A percentile compares a stretch with the other conserved stretches of the same genome.
phyloP scores from a whole-genome alignment of 768 basidiomycete genomes.

The Filobasidium floriforme region DNA sequence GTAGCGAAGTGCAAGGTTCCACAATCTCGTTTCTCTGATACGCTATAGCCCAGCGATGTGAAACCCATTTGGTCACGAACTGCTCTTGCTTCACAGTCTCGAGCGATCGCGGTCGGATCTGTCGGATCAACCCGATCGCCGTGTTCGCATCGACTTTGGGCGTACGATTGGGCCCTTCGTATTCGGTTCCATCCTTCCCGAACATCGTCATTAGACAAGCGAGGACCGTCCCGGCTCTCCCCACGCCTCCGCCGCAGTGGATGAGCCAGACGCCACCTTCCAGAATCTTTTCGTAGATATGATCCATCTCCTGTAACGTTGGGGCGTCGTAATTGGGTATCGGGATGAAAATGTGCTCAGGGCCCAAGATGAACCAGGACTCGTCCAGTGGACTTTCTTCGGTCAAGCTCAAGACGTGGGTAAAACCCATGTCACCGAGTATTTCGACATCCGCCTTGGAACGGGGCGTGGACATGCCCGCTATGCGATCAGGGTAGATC shows the following conservation, averaged over 20 bases:
- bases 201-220: slow-evolving; percentile 58
- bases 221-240: slow-evolving; percentile 57
- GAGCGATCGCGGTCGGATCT: slow-evolving; percentile 55
- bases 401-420: slow-evolving; percentile 56
- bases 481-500: slow-evolving; percentile 56
- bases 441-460: slow-evolving; percentile 51
- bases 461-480: slow-evolving; percentile 58
- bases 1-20: slow-evolving; percentile 41
- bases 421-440: slow-evolving; percentile 52
- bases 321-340: slow-evolving; percentile 54
- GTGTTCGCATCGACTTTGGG: slow-evolving; percentile 52
- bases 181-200: slow-evolving; percentile 52
- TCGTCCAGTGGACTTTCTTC: slow-evolving; percentile 53
- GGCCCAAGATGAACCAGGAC: slow-evolving; percentile 50
- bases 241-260: slow-evolving; percentile 61
- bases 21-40: neutral
- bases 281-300: slow-evolving; percentile 46
- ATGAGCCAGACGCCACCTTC: slow-evolving; percentile 52
- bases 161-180: too few relatives aligned
- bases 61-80: slow-evolving; percentile 56
- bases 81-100: slow-evolving; percentile 56
- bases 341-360: slow-evolving; percentile 53
- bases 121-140: slow-evolving; percentile 51
- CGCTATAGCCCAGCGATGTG: slow-evolving; percentile 56
- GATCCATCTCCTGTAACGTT: slow-evolving; percentile 58